Evolutionary conservation across 2,329 filamentous ascomycete species (phyloP).

Genomic region (Aspergillus sp.): DNA sequence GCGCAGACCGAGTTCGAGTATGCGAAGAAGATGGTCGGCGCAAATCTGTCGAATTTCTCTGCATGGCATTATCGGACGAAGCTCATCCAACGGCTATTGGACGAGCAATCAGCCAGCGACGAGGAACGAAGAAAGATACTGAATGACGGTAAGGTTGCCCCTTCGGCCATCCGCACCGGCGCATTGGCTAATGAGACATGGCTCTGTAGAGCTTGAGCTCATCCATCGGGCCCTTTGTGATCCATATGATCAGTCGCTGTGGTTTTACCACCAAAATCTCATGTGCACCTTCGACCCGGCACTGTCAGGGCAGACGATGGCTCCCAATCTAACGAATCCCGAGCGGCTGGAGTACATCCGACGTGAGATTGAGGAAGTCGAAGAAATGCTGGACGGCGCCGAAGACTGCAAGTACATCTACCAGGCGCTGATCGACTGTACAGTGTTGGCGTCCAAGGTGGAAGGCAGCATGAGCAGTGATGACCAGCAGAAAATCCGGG

Average conservation of each 20-base stretch:
- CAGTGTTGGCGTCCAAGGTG: constrained; percentile 55
- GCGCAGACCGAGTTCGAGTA: constrained; percentile 82
- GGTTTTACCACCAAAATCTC: constrained; percentile 94
- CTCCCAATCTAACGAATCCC: constrained; percentile 59
- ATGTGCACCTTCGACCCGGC: constrained; percentile 65
- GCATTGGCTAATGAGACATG: not conserved
- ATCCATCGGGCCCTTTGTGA: constrained; percentile 81
- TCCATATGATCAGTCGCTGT: constrained; percentile 90
- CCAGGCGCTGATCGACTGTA: constrained; percentile 77
- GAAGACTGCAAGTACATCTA: constrained; percentile 85
- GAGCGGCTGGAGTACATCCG: constrained; percentile 67
- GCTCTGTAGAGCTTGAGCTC: constrained; percentile 64
- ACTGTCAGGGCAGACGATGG: constrained; percentile 57
- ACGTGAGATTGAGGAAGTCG: constrained; percentile 72
- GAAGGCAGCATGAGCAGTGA: constrained; percentile 49
- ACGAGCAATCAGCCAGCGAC: constrained; percentile 66
- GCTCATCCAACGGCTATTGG: constrained; percentile 73
- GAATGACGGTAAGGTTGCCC: constrained; percentile 58
- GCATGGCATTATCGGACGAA: constrained; percentile 92
- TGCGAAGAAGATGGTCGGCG: constrained; percentile 81
- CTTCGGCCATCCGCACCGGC: not conserved
- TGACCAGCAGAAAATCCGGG: constrained; percentile 46
- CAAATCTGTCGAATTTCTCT: constrained; percentile 92
- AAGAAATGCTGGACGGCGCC: constrained; percentile 64
- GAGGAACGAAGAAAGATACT: constrained; percentile 67